Conservation (phyloP, 2,329 filamentous ascomycete genomes). For the Colletotrichum somersetense region DNA sequence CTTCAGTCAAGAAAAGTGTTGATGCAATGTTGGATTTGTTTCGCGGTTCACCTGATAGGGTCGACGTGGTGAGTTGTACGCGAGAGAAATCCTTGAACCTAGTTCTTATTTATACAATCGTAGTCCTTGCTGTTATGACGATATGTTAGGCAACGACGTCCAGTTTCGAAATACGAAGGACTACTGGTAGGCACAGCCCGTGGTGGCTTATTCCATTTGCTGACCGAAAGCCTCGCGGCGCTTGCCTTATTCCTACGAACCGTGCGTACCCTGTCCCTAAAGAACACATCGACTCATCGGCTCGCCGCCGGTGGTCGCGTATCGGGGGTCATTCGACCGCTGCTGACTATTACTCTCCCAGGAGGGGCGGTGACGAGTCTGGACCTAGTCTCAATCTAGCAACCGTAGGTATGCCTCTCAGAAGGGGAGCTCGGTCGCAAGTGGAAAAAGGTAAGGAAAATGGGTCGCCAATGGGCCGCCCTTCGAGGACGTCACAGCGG, state of each 20-base stretch:
- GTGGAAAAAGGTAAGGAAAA: neutral
- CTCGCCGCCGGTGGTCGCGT: neutral
- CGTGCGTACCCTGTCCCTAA: neutral
- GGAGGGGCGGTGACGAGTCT: neutral
- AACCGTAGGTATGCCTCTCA: too few species aligned
- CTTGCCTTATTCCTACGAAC: neutral
- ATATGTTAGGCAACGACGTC: neutral
- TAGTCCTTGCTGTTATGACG: neutral
- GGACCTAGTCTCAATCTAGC: neutral
- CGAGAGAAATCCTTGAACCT: neutral
- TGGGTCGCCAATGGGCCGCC: neutral
- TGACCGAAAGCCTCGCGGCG: neutral
- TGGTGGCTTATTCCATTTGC: neutral
- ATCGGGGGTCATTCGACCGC: neutral
- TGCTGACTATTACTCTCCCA: neutral
- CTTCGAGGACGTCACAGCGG: neutral
- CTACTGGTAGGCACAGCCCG: neutral
- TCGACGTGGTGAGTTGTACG: neutral
- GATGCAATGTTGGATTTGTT: neutral
- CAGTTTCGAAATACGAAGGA: neutral
- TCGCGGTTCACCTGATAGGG: neutral
- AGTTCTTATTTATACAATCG: neutral
- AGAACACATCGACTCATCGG: neutral
- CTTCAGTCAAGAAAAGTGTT: neutral
- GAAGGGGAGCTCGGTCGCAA: neutral